phyloP scores from a whole-genome alignment of 1,284 basidiomycete species.

The Ustilago cynodontis region DNA sequence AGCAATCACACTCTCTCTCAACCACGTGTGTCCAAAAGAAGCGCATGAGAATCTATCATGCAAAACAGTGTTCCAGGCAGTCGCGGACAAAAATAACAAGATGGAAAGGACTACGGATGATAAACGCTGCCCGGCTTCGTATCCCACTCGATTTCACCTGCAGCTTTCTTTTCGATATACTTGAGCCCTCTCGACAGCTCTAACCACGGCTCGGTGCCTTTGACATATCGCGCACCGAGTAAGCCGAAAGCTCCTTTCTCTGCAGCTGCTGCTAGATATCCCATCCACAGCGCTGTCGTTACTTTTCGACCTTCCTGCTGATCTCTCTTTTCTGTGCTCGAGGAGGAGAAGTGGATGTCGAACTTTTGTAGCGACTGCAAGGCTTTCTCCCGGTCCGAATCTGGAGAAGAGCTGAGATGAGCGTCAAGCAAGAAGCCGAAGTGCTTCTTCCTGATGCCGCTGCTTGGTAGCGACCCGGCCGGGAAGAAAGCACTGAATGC shows the following conservation, averaged over 20 bases:
- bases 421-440: slow-evolving; percentile 43
- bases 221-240: slow-evolving; percentile 53
- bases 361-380: slow-evolving; percentile 71
- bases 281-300: slow-evolving; percentile 11
- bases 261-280: slow-evolving; percentile 17
- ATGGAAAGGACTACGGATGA: slow-evolving; percentile 1
- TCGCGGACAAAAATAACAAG: not conserved
- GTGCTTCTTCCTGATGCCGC: slow-evolving; percentile 7
- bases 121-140: slow-evolving; percentile 32
- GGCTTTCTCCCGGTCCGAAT: slow-evolving; percentile 69
- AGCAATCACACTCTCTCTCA: not conserved
- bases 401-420: not conserved
- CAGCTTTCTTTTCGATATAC: slow-evolving; percentile 2
- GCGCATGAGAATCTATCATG: not conserved
- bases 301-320: slow-evolving; percentile 9
- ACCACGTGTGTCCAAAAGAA: not conserved
- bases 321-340: slow-evolving; percentile 69
- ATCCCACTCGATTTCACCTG: slow-evolving; percentile 19
- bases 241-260: slow-evolving; percentile 36
- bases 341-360: slow-evolving; percentile 50
- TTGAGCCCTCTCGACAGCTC: slow-evolving; percentile 33
- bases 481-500: slow-evolving; percentile 72
- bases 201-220: slow-evolving; percentile 50
- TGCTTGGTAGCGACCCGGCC: not conserved
- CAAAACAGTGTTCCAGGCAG: not conserved